These are phyloP conservation scores for Apostasia shenzhenica DNA, from an alignment of 106 monocot species.

Conservation along the genomic window DNA sequence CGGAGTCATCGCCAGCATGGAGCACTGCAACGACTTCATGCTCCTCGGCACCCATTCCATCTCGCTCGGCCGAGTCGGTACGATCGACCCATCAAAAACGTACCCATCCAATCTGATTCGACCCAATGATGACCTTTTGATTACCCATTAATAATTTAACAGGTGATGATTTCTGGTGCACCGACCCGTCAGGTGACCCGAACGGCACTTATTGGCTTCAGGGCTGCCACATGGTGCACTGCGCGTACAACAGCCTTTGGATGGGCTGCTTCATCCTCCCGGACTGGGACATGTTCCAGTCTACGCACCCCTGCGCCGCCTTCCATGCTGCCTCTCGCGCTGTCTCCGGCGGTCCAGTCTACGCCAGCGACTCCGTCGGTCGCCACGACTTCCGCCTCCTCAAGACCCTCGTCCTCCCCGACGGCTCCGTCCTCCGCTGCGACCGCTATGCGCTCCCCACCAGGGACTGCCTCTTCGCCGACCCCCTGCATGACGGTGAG, in stretches of 20 bases:
- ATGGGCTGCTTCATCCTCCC: conserved; percentile 92
- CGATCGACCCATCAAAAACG: too few relatives aligned
- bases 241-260: conserved; percentile 93
- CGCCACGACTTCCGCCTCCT: conserved; percentile 64
- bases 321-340: conserved; percentile 91
- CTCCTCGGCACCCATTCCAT: conserved; percentile 75
- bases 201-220: conserved; percentile 90
- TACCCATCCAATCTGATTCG: too few relatives aligned
- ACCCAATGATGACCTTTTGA: too few relatives aligned
- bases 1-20: conserved; percentile 88
- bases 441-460: conserved; percentile 68
- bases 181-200: conserved; percentile 74
- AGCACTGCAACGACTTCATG: conserved; percentile 99
- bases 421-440: conserved; percentile 71
- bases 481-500: conserved; percentile 73
- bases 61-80: conserved; percentile 76
- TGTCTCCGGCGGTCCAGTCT: conserved; percentile 88
- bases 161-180: conserved; percentile 93
- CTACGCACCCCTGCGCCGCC: conserved; percentile 70
- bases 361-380: conserved; percentile 75
- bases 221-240: conserved; percentile 95
- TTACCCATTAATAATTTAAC: background rate
- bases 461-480: conserved; percentile 62
- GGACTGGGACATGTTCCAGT: conserved; percentile 99
- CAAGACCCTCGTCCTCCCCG: conserved; percentile 42